Percentiles rank a stretch among this genome's conserved stretches.
These are phyloP conservation scores for Pleurotus tuber-regium DNA, from an alignment of 768 basidiomycete genomes.

Conservation along the genomic window DNA sequence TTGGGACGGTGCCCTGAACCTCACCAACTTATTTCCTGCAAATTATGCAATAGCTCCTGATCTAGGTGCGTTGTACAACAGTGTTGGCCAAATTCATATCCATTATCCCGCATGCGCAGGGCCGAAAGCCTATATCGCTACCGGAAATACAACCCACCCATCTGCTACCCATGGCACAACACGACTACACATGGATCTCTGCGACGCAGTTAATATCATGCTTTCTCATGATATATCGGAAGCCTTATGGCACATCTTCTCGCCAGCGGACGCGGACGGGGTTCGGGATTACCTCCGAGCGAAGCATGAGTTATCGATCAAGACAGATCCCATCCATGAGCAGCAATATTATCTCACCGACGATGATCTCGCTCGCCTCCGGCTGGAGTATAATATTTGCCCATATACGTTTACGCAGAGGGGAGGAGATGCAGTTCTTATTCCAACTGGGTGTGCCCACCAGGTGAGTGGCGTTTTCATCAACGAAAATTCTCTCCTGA, in stretches of 20 bases:
- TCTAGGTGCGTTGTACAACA: background rate
- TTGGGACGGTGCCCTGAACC: background rate
- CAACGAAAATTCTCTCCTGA: background rate
- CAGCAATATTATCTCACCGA: background rate
- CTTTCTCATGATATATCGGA: background rate
- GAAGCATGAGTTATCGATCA: background rate
- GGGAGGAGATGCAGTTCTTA: background rate
- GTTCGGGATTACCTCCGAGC: background rate
- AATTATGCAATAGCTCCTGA: background rate
- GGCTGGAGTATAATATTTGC: background rate
- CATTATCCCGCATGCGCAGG: background rate
- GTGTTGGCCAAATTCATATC: background rate
- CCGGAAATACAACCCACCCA: background rate
- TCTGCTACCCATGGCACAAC: background rate
- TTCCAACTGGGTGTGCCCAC: constrained; percentile 1
- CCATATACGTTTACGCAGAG: background rate
- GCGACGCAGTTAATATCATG: constrained; percentile 2
- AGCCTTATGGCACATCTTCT: constrained; percentile 5
- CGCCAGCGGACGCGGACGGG: background rate
- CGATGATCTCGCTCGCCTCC: background rate
- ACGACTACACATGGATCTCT: constrained; percentile 2
- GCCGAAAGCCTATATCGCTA: constrained; percentile 5
- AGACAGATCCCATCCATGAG: background rate
- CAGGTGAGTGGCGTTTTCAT: too few relatives aligned
- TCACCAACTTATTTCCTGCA: background rate